Base-by-base conservation (phyloP, 805 yeast genomes). In the Spathaspora boniae region DNA sequence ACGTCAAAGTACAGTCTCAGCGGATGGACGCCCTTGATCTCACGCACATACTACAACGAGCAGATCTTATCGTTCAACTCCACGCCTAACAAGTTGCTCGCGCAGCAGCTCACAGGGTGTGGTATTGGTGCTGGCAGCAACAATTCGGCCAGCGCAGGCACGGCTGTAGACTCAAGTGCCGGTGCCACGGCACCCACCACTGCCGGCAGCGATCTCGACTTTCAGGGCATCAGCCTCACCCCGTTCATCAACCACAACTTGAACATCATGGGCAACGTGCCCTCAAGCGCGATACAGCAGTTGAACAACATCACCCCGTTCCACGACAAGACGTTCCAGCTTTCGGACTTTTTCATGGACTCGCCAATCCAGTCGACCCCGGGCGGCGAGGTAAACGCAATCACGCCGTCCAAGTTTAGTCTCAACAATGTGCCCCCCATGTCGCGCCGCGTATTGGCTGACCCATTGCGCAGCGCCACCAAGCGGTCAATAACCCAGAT, bases 11-110 rank as follows among this genome's bases (percentile, higher is more conserved):
- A 43, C 21, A 39, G 39, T n/a, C 30, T 52, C 25, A 48, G 68
- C 4, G 70, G 70, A 2, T 67, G 72, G 72, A 66, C 73, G 6
- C 73, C 73, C 15, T 44, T 65, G 16, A 61, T 66, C 5, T 53
- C 64, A 2, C 62, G 64, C 27, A 64, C 70, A 5, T 46, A 61
- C 36, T 54, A 43, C 38, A 60, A 54, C 36, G 71, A 65, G 27
- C 60, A 56, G 34, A 39, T 62, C 18, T 40, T 58, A 26, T 50
- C 60, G 12, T 54, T 54, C 41, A 61, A 56, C 35, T 51, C 67
- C 14, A 65, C 72, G 9, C 72, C 72, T 9, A 57, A 58, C 43
- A 49, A 51, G 24, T 51, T 33, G 41, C 30, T 17, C 17, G 9
- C 16, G 5, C 30, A 27, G 19, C 5, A 17, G 5, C 30, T 17